Base-by-base conservation (phyloP, 2,329 filamentous ascomycete genomes). In the Aspergillus sclerotialis region DNA sequence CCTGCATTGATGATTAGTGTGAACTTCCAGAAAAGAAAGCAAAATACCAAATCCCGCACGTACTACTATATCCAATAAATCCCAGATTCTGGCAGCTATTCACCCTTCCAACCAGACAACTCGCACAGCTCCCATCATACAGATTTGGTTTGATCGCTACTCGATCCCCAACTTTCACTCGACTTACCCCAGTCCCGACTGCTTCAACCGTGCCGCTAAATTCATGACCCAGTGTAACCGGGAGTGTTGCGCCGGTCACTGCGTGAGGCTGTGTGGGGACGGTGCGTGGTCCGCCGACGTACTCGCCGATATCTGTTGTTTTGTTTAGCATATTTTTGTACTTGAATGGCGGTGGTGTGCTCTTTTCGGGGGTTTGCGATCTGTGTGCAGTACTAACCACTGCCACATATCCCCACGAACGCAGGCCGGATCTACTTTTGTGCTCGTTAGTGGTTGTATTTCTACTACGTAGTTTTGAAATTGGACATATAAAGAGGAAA, bases 161-260 rank as follows among this genome's bases (percentile, higher is more conserved):
- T 12, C 66, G 37, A 17, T 48, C 39, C 12, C 46, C 46, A 6
- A 35, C 35, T 5, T 60, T 40, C 81, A 80, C 58, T 48, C 40
- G 35, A 13, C 43, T 46, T 4, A 76, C 69, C 1, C 58, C 65
- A 0, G 61, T 48, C 0, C 78, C 78, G 11, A 82, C 58, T 43
- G 79, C 74, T 8, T 69, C 64, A 18, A 83, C 63, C 2, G 69
- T 67, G 8, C 78, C 79, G 3, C 70, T 73, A 54, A 82, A 78
- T 49, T 83, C 80, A 48, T 83, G 79, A 17, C 80, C 79, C 8
- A 82, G 62, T 0, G 69, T 77, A 7, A 81, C 65, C 3, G 78
- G 79, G 21, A 76, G 66, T 1, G 61, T 64, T 37, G 75, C 73
- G 18, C 68, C 62, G 0, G 77, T 82, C 14, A 81, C 55, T 2